Base-by-base conservation (phyloP, 2,329 filamentous ascomycete genomes). In the Cladorrhinum sp. region DNA sequence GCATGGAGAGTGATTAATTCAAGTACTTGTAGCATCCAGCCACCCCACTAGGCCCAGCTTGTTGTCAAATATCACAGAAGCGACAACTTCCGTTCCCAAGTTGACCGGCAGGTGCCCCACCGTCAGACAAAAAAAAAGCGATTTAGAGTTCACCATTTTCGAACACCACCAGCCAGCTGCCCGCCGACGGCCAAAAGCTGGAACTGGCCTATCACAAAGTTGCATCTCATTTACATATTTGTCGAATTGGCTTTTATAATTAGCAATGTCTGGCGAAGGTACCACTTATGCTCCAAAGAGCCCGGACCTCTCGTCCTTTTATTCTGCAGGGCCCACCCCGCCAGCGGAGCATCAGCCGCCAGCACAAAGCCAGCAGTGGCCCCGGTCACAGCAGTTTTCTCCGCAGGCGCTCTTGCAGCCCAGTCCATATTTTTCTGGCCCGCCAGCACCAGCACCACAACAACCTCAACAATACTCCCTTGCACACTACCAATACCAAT, bases 261-360 rank as follows among this genome's bases (percentile, higher is more conserved):
- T 71, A 71, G 77, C 75, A 75, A 83, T 83, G 76, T 77, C 76
- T 67, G 76, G 78, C 70, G 79, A 81, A 69, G 76, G 74, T 66
- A 76, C 42, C 42, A 4, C 73, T 63, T 85, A 85, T 75, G 82
- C 80, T 66, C 83, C 83, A 66, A 82, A 80, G 72, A 85, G 82
- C 68, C 83, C 83, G 70, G 82, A 85, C 75, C 78, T 85, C 66
- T 84, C 82, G 62, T 83, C 80, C 62, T 80, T 85, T 72, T 82
- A 79, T 68, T 75, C 80, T 63, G 71, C 74, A 42, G 68, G 67
- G 64, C 66, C 71, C 62, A 70, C 70, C 63, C 69, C 62, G 57
- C 65, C 66, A 52, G 69, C 58, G 51, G 64, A 60, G 39, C 54
- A 56, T 7, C 42, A 46, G n/a, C 42, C 42, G 57, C 60, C 62